Evolutionary conservation across 176 grass and related monocot species (phyloP).

Genomic region (Oryza brachyantha): DNA sequence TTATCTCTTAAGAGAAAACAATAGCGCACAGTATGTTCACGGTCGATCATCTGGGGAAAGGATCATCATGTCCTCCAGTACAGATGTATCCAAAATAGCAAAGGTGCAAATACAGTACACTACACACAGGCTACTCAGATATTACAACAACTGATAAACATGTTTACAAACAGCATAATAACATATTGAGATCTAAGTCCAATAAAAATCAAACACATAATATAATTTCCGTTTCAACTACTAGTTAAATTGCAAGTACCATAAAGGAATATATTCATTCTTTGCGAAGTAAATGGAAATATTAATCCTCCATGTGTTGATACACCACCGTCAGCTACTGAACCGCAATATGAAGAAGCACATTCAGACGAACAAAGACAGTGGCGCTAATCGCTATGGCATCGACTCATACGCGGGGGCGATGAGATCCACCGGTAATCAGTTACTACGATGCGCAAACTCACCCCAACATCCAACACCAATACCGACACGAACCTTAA

Average conservation of each 20-base stretch:
- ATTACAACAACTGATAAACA: not conserved
- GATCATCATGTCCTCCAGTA: not conserved
- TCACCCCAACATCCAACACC: not conserved
- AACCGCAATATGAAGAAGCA: not conserved
- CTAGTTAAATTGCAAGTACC: not conserved
- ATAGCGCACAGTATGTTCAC: constrained; percentile 6
- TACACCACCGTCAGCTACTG: not conserved
- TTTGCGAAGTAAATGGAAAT: not conserved
- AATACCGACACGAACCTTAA: not conserved
- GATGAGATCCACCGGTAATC: constrained; percentile 39
- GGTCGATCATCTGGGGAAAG: constrained; percentile 32
- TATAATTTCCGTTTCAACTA: not conserved
- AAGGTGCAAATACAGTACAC: not conserved
- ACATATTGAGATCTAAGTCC: not conserved
- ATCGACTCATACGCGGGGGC: constrained; percentile 23
- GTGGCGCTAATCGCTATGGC: not conserved
- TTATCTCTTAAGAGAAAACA: constrained; percentile 27
- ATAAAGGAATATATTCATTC: not conserved
- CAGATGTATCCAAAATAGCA: not conserved
- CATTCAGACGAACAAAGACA: not conserved
- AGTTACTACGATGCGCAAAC: constrained; percentile 26
- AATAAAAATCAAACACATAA: not conserved
- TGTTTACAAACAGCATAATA: not conserved
- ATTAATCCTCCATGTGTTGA: not conserved
- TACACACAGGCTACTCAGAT: not conserved